Base-by-base conservation (phyloP, 768 basidiomycete genomes). In the Psilocybe subaeruginosa region DNA sequence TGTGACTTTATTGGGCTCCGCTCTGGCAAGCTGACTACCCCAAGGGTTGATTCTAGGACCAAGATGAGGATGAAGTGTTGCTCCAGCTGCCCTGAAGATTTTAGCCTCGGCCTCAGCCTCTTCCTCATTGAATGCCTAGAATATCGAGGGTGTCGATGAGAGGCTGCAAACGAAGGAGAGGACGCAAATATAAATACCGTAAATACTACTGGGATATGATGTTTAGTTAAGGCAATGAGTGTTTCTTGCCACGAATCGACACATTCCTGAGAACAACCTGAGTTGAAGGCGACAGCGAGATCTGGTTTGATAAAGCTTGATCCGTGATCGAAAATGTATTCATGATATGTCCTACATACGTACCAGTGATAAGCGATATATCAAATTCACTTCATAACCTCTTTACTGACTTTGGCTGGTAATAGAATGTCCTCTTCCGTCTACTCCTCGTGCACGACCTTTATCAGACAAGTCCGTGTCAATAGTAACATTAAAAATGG, bases 251-350 rank as follows among this genome's bases (percentile, higher is more conserved):
- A 77, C 0, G 68, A 68, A 2, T 54, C 54, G 0, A 11, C 17
- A 7, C 53, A 60, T 43, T 67, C 64, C 49, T 74, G 66, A 0
- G 74, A 74, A 0, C 62, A 61, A 1, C 75, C 75, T 2, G 76
- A 74, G 62, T 78, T 74, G 64, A 78, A 78, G 1, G 76, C 76
- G 29, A 77, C 60, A 0, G 74, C 77, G 8, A 79, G 67, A 43
- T 76, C 75, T 1, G 76, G 76, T 41, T 64, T 68, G 7, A 14
- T 58, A 56, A 70, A 74, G 6, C 61, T 49, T 9, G 4, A 29
- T 8, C 68, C 66, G 16, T 64, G 48, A 8, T 62, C 43, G 11
- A 45, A 53, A 16, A 69, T 66, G 53, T 64, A 70, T 12, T 70
- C 63, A 29, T 77, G 74, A 56, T 78, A 80, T 3, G 67, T 64